Conservation (phyloP, 2,329 filamentous ascomycete species). For the Xylaria sp. region DNA sequence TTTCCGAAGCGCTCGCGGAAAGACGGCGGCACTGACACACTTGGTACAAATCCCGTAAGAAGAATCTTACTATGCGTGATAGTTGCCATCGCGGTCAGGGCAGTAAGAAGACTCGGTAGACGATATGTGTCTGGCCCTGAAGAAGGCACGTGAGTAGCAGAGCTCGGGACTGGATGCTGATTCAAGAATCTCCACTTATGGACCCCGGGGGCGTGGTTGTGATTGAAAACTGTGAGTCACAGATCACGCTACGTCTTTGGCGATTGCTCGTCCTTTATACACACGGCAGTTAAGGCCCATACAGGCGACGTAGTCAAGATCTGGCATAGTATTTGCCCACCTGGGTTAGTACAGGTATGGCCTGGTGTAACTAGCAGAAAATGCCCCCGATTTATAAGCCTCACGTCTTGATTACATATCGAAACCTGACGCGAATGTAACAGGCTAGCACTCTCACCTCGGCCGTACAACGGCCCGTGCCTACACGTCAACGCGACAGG, state of each 20-base stretch:
- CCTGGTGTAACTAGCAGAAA: background rate
- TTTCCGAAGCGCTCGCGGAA: constrained; percentile 12
- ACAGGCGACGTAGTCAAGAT: too few relatives aligned
- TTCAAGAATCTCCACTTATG: background rate
- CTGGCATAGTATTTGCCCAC: background rate
- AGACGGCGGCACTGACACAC: constrained; percentile 5
- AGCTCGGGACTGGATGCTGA: background rate
- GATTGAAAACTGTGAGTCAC: background rate
- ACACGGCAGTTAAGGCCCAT: background rate
- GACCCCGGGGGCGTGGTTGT: background rate
- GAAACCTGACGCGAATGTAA: background rate
- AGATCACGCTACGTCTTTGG: background rate
- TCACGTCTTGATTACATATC: background rate
- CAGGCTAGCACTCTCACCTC: background rate
- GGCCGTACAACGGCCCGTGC: background rate
- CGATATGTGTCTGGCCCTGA: too few relatives aligned
- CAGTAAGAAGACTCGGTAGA: background rate
- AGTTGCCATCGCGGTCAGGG: constrained; percentile 1
- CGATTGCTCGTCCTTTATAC: background rate
- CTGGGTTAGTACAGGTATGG: background rate
- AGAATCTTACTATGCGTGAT: constrained; percentile 8
- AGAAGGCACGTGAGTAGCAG: background rate
- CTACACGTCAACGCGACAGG: too few relatives aligned
- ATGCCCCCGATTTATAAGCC: background rate
- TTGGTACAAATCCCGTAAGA: constrained; percentile 8